These are phyloP conservation scores for Canna indica DNA, from an alignment of 176 grass and related monocot species.

Conservation along the genomic window DNA sequence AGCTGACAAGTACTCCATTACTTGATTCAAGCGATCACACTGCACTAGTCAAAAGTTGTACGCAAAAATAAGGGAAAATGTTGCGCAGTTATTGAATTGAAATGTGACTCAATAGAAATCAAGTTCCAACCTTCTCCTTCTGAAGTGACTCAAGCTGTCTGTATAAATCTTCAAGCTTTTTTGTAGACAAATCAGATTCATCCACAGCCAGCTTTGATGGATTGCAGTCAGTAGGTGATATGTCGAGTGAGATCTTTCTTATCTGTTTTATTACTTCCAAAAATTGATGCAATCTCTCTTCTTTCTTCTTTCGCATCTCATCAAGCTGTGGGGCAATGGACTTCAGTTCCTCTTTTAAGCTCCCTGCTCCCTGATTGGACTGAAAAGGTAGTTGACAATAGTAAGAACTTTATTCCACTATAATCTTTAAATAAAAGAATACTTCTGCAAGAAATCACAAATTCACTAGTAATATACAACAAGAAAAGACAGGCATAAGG, in stretches of 20 bases:
- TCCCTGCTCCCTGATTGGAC: slow-evolving; percentile 44
- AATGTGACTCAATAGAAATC: background rate
- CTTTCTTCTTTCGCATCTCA: slow-evolving; percentile 67
- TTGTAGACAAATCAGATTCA: slow-evolving; percentile 55
- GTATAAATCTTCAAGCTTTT: slow-evolving; percentile 65
- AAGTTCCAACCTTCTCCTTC: slow-evolving; percentile 50
- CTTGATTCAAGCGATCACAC: background rate
- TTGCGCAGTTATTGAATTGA: background rate
- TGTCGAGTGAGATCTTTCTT: slow-evolving; percentile 59
- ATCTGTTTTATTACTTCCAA: slow-evolving; percentile 64
- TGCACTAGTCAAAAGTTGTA: background rate
- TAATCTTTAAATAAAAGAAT: background rate
- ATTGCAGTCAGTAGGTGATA: slow-evolving; percentile 29
- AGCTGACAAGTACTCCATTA: background rate
- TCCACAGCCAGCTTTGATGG: slow-evolving; percentile 36
- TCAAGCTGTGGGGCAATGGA: slow-evolving; percentile 56
- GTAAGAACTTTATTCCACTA: background rate
- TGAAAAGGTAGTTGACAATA: slow-evolving; percentile 14
- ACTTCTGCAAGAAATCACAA: background rate
- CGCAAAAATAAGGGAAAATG: background rate
- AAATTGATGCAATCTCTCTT: slow-evolving; percentile 74
- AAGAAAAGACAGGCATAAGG: background rate
- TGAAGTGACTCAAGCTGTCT: slow-evolving; percentile 45
- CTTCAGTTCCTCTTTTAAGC: slow-evolving; percentile 57
- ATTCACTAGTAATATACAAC: background rate